Base-by-base conservation (phyloP, 805 yeast species). In the Suhomyces kilbournensis region DNA sequence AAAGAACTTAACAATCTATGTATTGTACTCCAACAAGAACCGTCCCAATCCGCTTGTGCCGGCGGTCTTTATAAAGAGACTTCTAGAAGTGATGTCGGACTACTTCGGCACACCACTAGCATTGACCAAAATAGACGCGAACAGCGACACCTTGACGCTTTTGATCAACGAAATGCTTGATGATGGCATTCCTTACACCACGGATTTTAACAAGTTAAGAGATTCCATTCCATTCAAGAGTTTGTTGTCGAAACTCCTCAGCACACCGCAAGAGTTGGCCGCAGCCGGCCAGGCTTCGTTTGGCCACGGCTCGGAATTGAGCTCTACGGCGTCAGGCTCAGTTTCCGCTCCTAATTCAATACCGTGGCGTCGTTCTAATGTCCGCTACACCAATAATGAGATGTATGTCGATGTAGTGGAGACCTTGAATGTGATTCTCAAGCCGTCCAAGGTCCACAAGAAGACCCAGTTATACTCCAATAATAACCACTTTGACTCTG, bases 391-490 rank as follows among this genome's bases (percentile, higher is more conserved):
- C 3, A 84, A 84, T 57, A 90, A 93, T 67, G 98, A 93, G 68
- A 76, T 93, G 68, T 90, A 85, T 65, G 86, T 93, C 7, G 98
- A 94, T 68, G 65, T 94, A 5, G 75, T 77, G 2, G 99, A 93
- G 66, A 72, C 77, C 0, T 66, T 88, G 20, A 79, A 78, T 56
- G 78, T 86, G 35, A 76, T 86, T 0, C 66, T 84, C 20, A 72
- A 76, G 22, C 69, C 80, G 3, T 30, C 53, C 15, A 59, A 55
- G 15, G 53, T 49, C 26, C 53, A 53, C 35, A 40, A 44, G 40
- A 25, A 46, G 26, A 50, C 53, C 26, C 26, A 52, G 15, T 34
- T 51, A 10, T 46, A 56, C 15, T 52, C 58, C 23, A 44, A 52
- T 22, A 59, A 56, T 15, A 53, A 19, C 38, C 51, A 63, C 50